Evolutionary conservation across 129 eudicot genomes (phyloP).

Genomic region (Dittrichia graveolens): DNA sequence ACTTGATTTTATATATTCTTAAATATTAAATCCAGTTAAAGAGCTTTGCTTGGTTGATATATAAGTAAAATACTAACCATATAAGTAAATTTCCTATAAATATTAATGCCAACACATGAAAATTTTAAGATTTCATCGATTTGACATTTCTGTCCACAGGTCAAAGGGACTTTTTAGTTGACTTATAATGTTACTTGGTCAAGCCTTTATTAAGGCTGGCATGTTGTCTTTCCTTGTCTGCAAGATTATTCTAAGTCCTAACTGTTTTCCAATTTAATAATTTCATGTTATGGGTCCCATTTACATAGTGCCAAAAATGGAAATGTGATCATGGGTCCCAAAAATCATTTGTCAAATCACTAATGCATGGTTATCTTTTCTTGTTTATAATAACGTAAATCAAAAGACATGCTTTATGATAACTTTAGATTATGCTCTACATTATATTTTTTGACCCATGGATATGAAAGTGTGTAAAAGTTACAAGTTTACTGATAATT

Average conservation of each 20-base stretch:
- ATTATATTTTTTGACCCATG: slow-evolving; percentile 10
- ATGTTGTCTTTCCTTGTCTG: slow-evolving; percentile 21
- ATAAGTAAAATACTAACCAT: slow-evolving; percentile 10
- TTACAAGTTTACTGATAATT: background rate
- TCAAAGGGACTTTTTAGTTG: slow-evolving; percentile 19
- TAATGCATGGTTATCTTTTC: background rate
- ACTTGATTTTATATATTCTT: background rate
- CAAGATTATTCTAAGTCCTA: background rate
- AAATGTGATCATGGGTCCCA: slow-evolving; percentile 12
- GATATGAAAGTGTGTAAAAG: slow-evolving; percentile 9
- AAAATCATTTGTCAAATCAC: background rate
- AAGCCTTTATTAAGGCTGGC: slow-evolving; percentile 1
- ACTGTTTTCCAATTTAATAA: background rate
- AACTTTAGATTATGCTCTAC: slow-evolving; percentile 6
- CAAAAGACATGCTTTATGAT: background rate
- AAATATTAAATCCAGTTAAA: background rate
- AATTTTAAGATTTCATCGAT: slow-evolving; percentile 6
- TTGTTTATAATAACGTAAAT: background rate
- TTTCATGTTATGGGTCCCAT: slow-evolving; percentile 4
- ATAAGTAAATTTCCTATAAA: background rate
- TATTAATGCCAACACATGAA: background rate
- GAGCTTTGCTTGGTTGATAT: slow-evolving; percentile 16
- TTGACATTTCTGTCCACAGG: slow-evolving; percentile 19
- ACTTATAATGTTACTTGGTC: slow-evolving; percentile 16
- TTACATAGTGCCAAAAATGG: background rate